phyloP scores from a whole-genome alignment of 306 rosid species.

The Elaeagnus macrophylla region DNA sequence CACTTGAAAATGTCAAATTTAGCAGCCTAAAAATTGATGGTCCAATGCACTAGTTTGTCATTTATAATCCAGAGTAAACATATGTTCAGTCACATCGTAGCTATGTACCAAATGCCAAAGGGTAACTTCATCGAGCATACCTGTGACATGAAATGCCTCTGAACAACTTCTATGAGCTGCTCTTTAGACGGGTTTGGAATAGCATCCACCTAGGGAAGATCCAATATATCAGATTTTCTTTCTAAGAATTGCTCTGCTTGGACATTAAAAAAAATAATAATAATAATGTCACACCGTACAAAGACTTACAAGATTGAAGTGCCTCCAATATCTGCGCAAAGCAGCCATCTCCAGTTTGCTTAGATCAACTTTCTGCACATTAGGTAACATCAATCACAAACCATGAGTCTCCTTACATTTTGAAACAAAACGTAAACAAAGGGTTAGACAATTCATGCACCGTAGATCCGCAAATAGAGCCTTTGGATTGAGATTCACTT shows the following conservation, averaged over 20 bases:
- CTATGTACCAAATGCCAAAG: background rate
- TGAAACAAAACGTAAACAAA: background rate
- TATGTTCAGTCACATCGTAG: no score
- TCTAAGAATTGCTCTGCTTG: slow-evolving; percentile 5
- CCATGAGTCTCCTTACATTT: background rate
- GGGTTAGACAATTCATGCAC: slow-evolving; percentile 28
- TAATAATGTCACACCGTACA: background rate
- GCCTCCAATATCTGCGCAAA: slow-evolving; percentile 93
- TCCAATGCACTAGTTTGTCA: background rate
- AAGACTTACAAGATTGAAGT: slow-evolving; percentile 77
- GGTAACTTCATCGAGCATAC: slow-evolving; percentile 24
- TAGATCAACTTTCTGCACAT: slow-evolving; percentile 72
- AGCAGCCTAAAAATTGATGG: no score
- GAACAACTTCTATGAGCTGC: slow-evolving; percentile 84
- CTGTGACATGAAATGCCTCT: slow-evolving; percentile 99
- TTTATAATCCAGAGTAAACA: background rate
- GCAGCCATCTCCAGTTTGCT: slow-evolving; percentile 95
- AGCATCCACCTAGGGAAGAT: slow-evolving; percentile 56
- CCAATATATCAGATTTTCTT: slow-evolving; percentile 8
- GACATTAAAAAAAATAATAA: no score
- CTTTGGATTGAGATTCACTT: slow-evolving; percentile 81
- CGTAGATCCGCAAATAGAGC: slow-evolving; percentile 75
- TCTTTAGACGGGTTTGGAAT: slow-evolving; percentile 90
- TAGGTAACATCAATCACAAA: slow-evolving; percentile 1
- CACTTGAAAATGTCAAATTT: background rate